Base-by-base conservation (phyloP, 257 asterid genomes). In the Galeopsis tetrahit region DNA sequence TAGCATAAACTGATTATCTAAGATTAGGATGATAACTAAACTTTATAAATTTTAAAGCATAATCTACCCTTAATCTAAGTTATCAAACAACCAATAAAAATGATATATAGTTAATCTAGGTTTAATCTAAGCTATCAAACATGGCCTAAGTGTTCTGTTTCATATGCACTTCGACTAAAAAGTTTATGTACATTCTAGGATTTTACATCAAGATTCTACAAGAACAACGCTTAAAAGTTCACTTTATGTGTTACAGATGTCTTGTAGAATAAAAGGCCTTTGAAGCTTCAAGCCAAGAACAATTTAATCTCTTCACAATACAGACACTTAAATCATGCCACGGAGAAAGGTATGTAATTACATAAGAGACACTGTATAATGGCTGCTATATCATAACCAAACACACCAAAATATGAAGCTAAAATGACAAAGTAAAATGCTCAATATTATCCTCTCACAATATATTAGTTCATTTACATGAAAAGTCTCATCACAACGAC, bases 261-360 rank as follows among this genome's bases (percentile, higher is more conserved):
- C 2, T 40, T 7, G 38, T 61, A 73, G 31, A 35, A 32, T 14
- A 11, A 35, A 75, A 44, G 52, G 46, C 2, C 21, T 43, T 68
- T 17, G 5, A 52, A 43, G 40, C 60, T 68, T 17, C 4, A 69
- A 57, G 70, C 48, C 61, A 58, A 56, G 28, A 43, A 38, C 14
- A 53, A 53, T 32, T 66, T 15, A 31, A 38, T 31, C 51, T 21
- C n/a, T 31, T 3, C 31, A 38, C 34, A 62, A 40, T 11, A 62
- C 42, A 28, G 40, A 48, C 53, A 61, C 48, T 61, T 61, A 33
- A 31, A 44, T 35, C 42, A 70, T 57, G 74, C 42, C 52, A 62
- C 4, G 2, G 33, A 28, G 15, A 40, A 61, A 36, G 58, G 10
- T 51, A 51, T 7, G 10, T 15, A 51, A 51, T 51, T 15, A 51